Base-by-base conservation (phyloP, 306 rosid species). In the Luffa aegyptiaca region DNA sequence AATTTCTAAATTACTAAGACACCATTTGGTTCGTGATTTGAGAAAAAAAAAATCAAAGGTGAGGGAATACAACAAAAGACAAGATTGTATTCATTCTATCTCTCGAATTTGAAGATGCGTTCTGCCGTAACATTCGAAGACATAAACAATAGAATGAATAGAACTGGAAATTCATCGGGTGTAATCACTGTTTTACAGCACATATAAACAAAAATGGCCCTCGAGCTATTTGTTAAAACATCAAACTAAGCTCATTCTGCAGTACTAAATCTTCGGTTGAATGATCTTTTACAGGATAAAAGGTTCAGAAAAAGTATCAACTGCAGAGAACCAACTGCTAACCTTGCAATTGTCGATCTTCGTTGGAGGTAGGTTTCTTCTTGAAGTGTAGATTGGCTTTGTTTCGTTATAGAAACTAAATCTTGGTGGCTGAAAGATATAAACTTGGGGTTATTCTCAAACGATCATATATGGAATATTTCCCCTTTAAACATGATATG, bases 321-420 rank as follows among this genome's bases (percentile, higher is more conserved):
- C 46, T 61, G 72, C 53, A 21, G 56, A 73, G 44, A 33, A 62
- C 35, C 21, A 58, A 68, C 37, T 44, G 81, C 86, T 74, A 80
- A 94, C 98, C 98, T 87, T 94, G 91, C 97, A 79, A 33, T 76
- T 90, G 83, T 92, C 97, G 65, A 94, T 88, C 88, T 88, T 90
- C 20, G 98, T 71, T 59, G 98, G 98, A 7, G 98, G 98, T 53
- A 94, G 84, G 92, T 92, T 94, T 87, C 97, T 89, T 86, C 98
- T 88, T 80, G 98, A 94, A 78, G 98, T 88, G 82, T 86, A 94
- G 91, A 83, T 94, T 51, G 98, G 97, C 84, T 92, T 87, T 48
- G 93, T 68, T 82, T 96, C 98, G 85, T 92, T 83, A 41, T 94
- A 92, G 82, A 92, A 94, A 70, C 97, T 92, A 84, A 92, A 94